Evolutionary conservation across 1,284 basidiomycete genomes (phyloP), one percentile per base, ranked within the genome.

Genomic region (Cutaneotrichosporon cutaneum): DNA sequence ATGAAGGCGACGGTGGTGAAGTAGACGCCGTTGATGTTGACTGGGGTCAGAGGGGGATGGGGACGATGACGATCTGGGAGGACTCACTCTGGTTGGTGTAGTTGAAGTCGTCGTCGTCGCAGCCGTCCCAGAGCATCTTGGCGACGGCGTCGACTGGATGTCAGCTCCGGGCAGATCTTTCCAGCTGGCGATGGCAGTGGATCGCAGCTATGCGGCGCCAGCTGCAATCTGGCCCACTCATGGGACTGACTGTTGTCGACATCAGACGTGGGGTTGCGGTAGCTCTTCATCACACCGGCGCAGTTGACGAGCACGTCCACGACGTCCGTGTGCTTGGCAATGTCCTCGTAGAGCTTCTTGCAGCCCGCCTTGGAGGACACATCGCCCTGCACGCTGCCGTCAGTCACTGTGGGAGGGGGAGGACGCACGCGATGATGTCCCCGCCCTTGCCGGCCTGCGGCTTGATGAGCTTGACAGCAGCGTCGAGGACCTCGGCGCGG

Each of bases 221-320:
- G n/a, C n/a, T n/a, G n/a, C n/a, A n/a, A n/a, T n/a, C n/a, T n/a
- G n/a, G n/a, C n/a, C n/a, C n/a, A n/a, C n/a, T n/a, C n/a, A n/a
- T n/a, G 30, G 5, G 30, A 59, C 72, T 58, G 35, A 75, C 73
- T 70, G 66, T 76, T 69, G 54, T 73, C 61, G 42, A 72, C 68
- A 44, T 73, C 64, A 3, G 57, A 65, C 6, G 73, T 70, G 21
- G 58, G 60, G 27, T 67, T 73, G 55, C 63, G 64, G 66, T 69
- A 75, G 16, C 54, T 63, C 47, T 56, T 60, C 60, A 74, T 70
- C 10, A 77, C 71, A 18, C 73, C 77, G 0, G 74, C 73, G 60
- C 73, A 74, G 63, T 78, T 78, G 65, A 78, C 67, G 54, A 78
- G 66, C 13, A 73, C 72, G 63, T 78, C 77, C 24, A 77, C 58